Evolutionary conservation across 495 filamentous ascomycete genomes (phyloP).

Genomic region (Articulospora tetracladia): DNA sequence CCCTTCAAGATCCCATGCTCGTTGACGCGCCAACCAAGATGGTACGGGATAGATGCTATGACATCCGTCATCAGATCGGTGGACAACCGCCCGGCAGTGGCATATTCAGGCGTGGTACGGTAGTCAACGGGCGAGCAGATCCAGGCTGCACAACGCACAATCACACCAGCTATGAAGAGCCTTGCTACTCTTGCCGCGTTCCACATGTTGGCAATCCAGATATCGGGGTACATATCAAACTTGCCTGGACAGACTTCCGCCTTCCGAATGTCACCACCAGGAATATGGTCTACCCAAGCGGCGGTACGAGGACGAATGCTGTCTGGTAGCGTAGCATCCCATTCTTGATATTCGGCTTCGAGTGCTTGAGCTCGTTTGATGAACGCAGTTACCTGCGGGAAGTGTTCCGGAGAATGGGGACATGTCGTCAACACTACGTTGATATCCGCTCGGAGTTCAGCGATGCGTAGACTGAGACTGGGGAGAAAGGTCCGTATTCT

Average conservation of each 20-base stretch:
- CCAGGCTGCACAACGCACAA: constrained; percentile 49
- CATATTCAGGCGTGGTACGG: constrained; percentile 49
- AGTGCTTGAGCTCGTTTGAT: constrained; percentile 38
- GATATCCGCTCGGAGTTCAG: constrained; percentile 43
- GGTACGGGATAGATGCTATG: constrained; percentile 46
- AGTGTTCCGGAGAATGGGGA: constrained; percentile 32
- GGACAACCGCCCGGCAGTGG: constrained; percentile 33
- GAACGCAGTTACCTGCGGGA: constrained; percentile 35
- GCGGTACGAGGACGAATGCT: constrained; percentile 39
- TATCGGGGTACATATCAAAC: constrained; percentile 46
- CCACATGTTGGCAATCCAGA: constrained; percentile 44
- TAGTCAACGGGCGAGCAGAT: constrained; percentile 47
- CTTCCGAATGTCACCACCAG: constrained; percentile 32
- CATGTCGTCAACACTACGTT: constrained; percentile 34
- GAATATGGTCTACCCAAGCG: constrained; percentile 38
- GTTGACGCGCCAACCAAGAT: constrained; percentile 45
- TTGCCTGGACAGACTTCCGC: constrained; percentile 47
- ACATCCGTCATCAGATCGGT: constrained; percentile 44
- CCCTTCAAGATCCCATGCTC: constrained; percentile 20
- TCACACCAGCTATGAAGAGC: constrained; percentile 39
- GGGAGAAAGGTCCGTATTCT: constrained; percentile 28
- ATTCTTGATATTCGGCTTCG: constrained; percentile 38
- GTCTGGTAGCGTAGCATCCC: constrained; percentile 37
- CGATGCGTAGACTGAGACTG: constrained; percentile 39
- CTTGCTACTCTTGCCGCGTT: constrained; percentile 42